Percentiles rank a stretch among this genome's conserved stretches.
phyloP scores from a whole-genome alignment of 1,284 basidiomycete species.

The Melampsora americana region DNA sequence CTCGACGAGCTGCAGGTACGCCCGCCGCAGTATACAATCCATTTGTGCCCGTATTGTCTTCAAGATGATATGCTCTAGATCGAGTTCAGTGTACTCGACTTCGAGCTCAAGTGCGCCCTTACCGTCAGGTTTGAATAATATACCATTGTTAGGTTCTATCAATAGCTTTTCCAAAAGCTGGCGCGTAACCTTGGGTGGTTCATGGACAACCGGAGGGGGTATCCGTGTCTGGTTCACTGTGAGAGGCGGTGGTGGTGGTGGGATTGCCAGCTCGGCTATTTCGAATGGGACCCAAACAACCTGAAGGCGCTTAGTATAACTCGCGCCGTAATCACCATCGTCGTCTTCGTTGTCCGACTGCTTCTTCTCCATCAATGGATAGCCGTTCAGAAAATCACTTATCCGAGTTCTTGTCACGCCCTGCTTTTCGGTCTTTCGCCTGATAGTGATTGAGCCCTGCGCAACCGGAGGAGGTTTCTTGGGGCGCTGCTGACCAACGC shows the following conservation, averaged over 20 bases:
- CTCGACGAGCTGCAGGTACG: conserved; percentile 15
- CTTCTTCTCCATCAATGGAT: conserved; percentile 17
- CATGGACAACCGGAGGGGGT: neutral
- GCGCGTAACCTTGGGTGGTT: neutral
- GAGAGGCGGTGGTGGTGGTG: neutral
- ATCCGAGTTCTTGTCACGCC: conserved; percentile 16
- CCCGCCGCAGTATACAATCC: conserved; percentile 24
- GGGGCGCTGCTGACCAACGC: conserved; percentile 26
- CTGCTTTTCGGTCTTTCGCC: conserved; percentile 11
- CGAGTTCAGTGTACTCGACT: conserved; percentile 16
- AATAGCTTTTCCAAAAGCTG: conserved; percentile 12
- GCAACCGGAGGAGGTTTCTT: conserved; percentile 22
- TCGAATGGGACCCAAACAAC: conserved; percentile 38
- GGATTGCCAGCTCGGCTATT: neutral
- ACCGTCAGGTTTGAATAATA: neutral
- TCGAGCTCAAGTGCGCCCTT: conserved; percentile 30
- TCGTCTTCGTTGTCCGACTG: neutral
- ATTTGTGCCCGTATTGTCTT: conserved; percentile 29
- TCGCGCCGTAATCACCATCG: conserved; percentile 39
- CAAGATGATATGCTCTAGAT: conserved; percentile 25
- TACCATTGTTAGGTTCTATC: conserved; percentile 2
- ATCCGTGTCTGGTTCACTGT: neutral
- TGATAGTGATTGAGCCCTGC: conserved; percentile 26
- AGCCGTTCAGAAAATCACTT: conserved; percentile 34
- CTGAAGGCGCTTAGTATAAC: conserved; percentile 31